Evolutionary conservation across 208 protist species (phyloP).

Genomic region (Leishmania tropica): DNA sequence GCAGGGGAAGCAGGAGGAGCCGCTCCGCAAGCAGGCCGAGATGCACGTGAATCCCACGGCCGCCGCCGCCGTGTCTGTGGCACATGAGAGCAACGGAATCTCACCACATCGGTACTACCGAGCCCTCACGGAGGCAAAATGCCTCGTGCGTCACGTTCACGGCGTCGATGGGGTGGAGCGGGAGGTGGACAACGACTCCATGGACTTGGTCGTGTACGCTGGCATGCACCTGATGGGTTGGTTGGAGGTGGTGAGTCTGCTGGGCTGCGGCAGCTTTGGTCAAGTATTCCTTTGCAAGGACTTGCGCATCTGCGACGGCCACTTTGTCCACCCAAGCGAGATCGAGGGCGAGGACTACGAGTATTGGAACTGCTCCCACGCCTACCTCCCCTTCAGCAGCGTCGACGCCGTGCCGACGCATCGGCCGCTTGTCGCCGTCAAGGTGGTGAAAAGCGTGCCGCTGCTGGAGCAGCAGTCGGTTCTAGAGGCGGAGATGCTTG

Average conservation of each 20-base stretch:
- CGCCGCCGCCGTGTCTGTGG: background rate
- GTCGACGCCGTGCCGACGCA: constrained; percentile 58
- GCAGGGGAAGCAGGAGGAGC: constrained; percentile 3
- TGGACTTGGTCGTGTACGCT: constrained; percentile 79
- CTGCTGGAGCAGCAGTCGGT: constrained; percentile 81
- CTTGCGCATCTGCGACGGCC: constrained; percentile 63
- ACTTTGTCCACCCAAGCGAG: constrained; percentile 70
- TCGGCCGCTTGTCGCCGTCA: constrained; percentile 76
- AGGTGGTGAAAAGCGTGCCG: constrained; percentile 81
- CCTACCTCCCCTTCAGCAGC: constrained; percentile 77
- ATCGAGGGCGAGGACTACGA: constrained; percentile 80
- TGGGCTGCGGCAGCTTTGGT: constrained; percentile 82
- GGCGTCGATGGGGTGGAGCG: constrained; percentile 65
- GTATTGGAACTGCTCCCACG: constrained; percentile 86
- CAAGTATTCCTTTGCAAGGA: constrained; percentile 91
- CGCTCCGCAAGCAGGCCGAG: background rate
- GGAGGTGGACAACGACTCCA: constrained; percentile 75
- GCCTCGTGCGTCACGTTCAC: constrained; percentile 67
- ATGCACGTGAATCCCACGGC: background rate
- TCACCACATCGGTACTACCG: constrained; percentile 29
- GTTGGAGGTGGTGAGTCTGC: constrained; percentile 80
- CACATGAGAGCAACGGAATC: constrained; percentile 4
- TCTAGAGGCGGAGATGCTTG: constrained; percentile 87
- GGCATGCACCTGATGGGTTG: constrained; percentile 85
- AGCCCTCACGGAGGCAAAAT: constrained; percentile 44